A percentile compares a stretch with the other conserved stretches of the same genome.
These are phyloP conservation scores for Papiliotrema flavescens DNA, from an alignment of 1,284 basidiomycete genomes.

Conservation along the genomic window DNA sequence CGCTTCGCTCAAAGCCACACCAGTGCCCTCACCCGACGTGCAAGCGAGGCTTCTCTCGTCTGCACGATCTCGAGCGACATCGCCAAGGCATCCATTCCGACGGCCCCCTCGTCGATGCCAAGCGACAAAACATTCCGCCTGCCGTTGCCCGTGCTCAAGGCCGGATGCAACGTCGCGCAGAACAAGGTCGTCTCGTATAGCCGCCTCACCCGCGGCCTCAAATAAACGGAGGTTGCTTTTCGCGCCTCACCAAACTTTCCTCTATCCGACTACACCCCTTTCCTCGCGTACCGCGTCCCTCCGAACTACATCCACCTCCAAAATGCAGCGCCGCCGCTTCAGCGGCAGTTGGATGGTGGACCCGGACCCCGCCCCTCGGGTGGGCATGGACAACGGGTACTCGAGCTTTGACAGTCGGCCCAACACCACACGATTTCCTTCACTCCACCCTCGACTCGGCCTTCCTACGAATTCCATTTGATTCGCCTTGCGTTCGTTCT, in stretches of 20 bases:
- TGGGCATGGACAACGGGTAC: conserved; percentile 44
- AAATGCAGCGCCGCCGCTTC: conserved; percentile 46
- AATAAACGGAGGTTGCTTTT: conserved; percentile 38
- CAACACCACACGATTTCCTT: conserved; percentile 1
- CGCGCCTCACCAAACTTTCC: conserved; percentile 25
- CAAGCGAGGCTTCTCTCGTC: conserved; percentile 48
- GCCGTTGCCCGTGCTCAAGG: conserved; percentile 44
- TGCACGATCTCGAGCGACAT: conserved; percentile 51
- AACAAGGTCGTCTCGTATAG: conserved; percentile 41
- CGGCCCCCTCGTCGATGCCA: conserved; percentile 48
- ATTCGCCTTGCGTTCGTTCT: conserved; percentile 1
- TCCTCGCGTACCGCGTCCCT: conserved; percentile 36
- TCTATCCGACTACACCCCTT: conserved; percentile 35
- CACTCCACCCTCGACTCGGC: conserved; percentile 17
- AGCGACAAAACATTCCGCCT: conserved; percentile 44
- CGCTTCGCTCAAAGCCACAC: conserved; percentile 48
- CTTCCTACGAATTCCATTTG: conserved; percentile 3
- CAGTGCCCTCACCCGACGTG: conserved; percentile 47
- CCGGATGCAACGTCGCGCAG: conserved; percentile 40
- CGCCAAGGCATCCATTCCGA: conserved; percentile 50
- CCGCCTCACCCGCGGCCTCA: conserved; percentile 8
- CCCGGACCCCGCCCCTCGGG: conserved; percentile 38
- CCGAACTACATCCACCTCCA: conserved; percentile 24
- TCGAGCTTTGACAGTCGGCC: conserved; percentile 43
- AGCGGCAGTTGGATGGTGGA: conserved; percentile 20